These are phyloP conservation scores for Mycena polygramma DNA, from an alignment of 768 basidiomycete species.

Conservation along the genomic window DNA sequence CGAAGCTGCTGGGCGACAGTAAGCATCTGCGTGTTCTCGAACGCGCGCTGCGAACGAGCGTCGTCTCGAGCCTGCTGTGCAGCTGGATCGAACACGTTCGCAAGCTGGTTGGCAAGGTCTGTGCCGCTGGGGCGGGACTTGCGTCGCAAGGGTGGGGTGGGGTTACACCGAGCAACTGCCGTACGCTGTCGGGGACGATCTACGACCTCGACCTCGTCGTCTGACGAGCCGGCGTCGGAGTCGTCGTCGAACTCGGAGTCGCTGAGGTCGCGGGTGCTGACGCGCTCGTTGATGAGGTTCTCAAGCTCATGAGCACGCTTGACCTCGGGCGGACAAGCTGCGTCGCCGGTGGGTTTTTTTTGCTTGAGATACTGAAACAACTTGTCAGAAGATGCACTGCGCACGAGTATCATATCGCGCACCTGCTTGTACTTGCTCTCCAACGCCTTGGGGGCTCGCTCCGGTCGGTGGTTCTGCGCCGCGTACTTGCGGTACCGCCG, in stretches of 20 bases:
- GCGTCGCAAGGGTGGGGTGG: neutral
- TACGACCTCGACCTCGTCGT: neutral
- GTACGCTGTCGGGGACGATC: neutral
- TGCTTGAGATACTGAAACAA: neutral
- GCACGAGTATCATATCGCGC: neutral
- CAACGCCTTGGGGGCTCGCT: neutral
- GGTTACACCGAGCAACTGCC: neutral
- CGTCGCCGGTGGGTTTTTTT: conserved; percentile 1
- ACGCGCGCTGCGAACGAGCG: neutral
- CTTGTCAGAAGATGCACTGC: neutral
- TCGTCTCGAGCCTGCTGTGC: neutral
- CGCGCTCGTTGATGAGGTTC: conserved; percentile 1
- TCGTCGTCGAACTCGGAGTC: neutral
- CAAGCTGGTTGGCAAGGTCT: neutral
- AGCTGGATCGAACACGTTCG: conserved; percentile 3
- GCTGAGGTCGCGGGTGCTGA: neutral
- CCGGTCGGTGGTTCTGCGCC: neutral
- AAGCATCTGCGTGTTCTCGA: conserved; percentile 17
- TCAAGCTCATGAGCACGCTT: conserved; percentile 3
- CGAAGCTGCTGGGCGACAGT: conserved; percentile 18
- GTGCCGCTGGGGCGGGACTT: neutral
- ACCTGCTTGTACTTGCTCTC: neutral
- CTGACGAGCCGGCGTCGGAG: neutral
- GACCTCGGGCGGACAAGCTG: neutral
- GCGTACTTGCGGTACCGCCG: neutral